These are phyloP conservation scores for Penicillium sp. DNA, from an alignment of 2,329 filamentous ascomycete genomes.

Conservation along the genomic window DNA sequence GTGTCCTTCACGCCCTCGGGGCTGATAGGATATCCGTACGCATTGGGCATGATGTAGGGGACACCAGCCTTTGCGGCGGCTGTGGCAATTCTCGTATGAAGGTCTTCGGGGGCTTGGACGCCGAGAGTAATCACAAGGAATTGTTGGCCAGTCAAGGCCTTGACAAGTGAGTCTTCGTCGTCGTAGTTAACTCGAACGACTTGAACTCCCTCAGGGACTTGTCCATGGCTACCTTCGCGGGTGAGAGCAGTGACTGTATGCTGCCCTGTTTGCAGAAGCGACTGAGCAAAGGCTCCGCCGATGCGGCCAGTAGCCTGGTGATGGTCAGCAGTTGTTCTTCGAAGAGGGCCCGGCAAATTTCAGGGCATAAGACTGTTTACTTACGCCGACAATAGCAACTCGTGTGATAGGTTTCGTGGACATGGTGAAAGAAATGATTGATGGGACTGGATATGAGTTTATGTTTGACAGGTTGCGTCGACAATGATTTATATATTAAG, in stretches of 20 bases:
- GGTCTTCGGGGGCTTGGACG: conserved; percentile 43
- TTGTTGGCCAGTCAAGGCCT: conserved; percentile 55
- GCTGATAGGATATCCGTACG: conserved; percentile 31
- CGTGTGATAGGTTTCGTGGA: conserved; percentile 25
- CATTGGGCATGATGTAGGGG: conserved; percentile 57
- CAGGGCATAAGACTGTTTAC: not conserved
- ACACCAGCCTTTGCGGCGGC: conserved; percentile 58
- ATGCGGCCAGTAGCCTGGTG: conserved; percentile 35
- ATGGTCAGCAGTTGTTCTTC: conserved; percentile 3
- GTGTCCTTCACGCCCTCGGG: conserved; percentile 32
- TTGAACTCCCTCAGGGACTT: conserved; percentile 48
- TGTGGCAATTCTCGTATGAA: conserved; percentile 50
- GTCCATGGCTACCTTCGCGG: conserved; percentile 42
- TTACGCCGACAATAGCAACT: conserved; percentile 41
- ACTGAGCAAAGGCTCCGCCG: conserved; percentile 32
- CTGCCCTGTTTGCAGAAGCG: conserved; percentile 49
- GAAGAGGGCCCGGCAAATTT: not conserved
- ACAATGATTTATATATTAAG: not conserved
- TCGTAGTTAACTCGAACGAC: conserved; percentile 50
- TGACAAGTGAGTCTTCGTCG: conserved; percentile 45
- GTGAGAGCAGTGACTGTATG: conserved; percentile 54
- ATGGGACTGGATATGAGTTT: not conserved
- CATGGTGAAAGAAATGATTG: conserved; percentile 1
- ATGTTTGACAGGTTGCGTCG: rapidly evolving
- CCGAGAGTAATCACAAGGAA: conserved; percentile 57